These are phyloP conservation scores for Naganishia cerealis DNA, from an alignment of 1,284 basidiomycete species.

Conservation along the genomic window DNA sequence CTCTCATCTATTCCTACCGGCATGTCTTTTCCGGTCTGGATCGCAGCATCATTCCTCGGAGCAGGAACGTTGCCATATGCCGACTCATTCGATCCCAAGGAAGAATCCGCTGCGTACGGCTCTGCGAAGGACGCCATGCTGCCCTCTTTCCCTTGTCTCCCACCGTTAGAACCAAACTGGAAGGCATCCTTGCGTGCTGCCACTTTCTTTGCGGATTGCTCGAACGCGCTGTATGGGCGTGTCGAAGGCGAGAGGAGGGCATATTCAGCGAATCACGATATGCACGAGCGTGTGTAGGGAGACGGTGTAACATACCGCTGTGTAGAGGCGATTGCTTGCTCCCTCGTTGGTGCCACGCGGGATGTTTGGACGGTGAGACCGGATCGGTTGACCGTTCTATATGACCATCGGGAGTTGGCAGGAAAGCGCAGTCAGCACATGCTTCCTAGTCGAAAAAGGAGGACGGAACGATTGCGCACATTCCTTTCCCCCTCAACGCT, in stretches of 20 bases:
- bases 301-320: slow-evolving; percentile 24
- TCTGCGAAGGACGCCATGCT: slow-evolving; percentile 16
- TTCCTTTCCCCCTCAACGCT: slow-evolving; percentile 23
- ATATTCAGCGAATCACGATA: neutral
- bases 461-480: slow-evolving; percentile 9
- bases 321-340: slow-evolving; percentile 27
- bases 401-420: neutral
- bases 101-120: neutral
- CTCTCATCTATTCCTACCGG: neutral
- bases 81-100: neutral
- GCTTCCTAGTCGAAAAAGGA: neutral
- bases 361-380: slow-evolving; percentile 20
- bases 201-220: slow-evolving; percentile 21
- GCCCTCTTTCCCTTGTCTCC: slow-evolving; percentile 16
- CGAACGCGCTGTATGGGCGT: slow-evolving; percentile 19
- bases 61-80: slow-evolving; percentile 1
- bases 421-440: neutral
- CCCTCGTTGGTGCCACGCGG: slow-evolving; percentile 25
- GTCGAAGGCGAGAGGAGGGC: neutral
- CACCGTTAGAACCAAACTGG: slow-evolving; percentile 7
- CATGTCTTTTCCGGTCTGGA: neutral
- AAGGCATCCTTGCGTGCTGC: slow-evolving; percentile 28
- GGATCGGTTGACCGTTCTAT: slow-evolving; percentile 8
- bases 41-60: slow-evolving; percentile 10
- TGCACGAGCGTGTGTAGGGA: neutral